Evolutionary conservation across 2,329 filamentous ascomycete species (phyloP).

Genomic region (Fusarium verticillioides): DNA sequence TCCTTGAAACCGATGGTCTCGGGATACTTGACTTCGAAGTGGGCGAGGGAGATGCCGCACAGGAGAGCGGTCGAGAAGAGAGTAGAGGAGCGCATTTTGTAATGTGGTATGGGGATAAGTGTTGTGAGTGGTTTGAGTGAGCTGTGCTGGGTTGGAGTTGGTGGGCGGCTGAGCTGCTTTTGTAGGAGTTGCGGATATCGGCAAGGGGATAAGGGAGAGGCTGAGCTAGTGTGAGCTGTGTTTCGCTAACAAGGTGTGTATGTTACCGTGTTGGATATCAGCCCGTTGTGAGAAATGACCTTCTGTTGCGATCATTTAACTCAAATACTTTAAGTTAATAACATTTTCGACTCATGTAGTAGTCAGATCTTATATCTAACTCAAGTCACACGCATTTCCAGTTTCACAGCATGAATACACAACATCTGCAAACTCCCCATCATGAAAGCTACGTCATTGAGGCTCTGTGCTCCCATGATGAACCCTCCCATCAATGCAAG

Average conservation of each 20-base stretch:
- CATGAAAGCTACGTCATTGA: slow-evolving; percentile 40
- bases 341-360: neutral
- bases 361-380: neutral
- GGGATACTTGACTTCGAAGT: slow-evolving; percentile 65
- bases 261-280: neutral
- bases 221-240: slow-evolving; percentile 13
- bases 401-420: neutral
- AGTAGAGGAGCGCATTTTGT: slow-evolving; percentile 50
- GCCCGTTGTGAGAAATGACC: neutral
- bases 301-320: neutral
- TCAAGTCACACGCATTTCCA: neutral
- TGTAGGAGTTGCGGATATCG: slow-evolving; percentile 34
- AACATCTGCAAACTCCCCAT: neutral
- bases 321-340: neutral
- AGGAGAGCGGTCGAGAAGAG: slow-evolving; percentile 54
- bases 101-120: neutral
- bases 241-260: neutral
- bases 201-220: slow-evolving; percentile 16
- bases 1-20: slow-evolving; percentile 59
- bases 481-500: neutral
- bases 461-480: slow-evolving; percentile 30
- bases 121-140: neutral
- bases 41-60: slow-evolving; percentile 57
- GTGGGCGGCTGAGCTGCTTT: slow-evolving; percentile 35
- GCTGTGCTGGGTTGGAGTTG: neutral